Conservation (phyloP, 2,329 filamentous ascomycete species). For the Pseudogymnoascus sp. region DNA sequence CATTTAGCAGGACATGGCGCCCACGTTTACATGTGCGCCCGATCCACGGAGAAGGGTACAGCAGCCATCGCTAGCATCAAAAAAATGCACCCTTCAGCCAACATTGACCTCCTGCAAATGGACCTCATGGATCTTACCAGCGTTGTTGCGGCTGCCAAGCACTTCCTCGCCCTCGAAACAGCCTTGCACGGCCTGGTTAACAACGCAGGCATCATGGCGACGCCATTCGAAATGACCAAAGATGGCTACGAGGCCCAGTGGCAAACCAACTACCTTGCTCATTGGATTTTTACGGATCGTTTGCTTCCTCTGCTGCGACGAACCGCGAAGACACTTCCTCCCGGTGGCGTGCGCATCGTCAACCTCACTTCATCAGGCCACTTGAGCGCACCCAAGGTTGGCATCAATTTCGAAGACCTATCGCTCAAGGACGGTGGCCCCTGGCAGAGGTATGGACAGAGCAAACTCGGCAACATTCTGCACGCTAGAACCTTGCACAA, state of each 20-base stretch:
- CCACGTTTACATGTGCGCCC: conserved; percentile 21
- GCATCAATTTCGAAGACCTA: conserved; percentile 20
- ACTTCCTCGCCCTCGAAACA: conserved; percentile 17
- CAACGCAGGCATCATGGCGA: conserved; percentile 35
- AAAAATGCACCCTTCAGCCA: conserved; percentile 14
- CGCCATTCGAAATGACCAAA: conserved; percentile 25
- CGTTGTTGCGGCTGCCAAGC: conserved; percentile 27
- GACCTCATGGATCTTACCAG: conserved; percentile 31
- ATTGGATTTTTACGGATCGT: conserved; percentile 22
- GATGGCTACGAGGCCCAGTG: conserved; percentile 34
- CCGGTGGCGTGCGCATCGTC: conserved; percentile 21
- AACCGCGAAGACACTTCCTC: conserved; percentile 16
- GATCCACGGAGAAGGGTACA: conserved; percentile 17
- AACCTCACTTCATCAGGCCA: conserved; percentile 21
- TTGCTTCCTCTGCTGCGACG: conserved; percentile 20
- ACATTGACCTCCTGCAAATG: conserved; percentile 28
- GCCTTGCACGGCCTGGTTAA: conserved; percentile 36
- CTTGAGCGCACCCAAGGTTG: conserved; percentile 16
- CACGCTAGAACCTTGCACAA: conserved; percentile 33
- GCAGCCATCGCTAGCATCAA: conserved; percentile 19
- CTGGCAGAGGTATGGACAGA: conserved; percentile 38
- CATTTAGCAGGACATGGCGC: conserved; percentile 21
- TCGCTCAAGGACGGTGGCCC: conserved; percentile 28
- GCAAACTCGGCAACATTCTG: conserved; percentile 40
- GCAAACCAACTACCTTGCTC: conserved; percentile 28